These are phyloP conservation scores for Diaporthe nobilis DNA, from an alignment of 2,329 filamentous ascomycete species.

Conservation along the genomic window DNA sequence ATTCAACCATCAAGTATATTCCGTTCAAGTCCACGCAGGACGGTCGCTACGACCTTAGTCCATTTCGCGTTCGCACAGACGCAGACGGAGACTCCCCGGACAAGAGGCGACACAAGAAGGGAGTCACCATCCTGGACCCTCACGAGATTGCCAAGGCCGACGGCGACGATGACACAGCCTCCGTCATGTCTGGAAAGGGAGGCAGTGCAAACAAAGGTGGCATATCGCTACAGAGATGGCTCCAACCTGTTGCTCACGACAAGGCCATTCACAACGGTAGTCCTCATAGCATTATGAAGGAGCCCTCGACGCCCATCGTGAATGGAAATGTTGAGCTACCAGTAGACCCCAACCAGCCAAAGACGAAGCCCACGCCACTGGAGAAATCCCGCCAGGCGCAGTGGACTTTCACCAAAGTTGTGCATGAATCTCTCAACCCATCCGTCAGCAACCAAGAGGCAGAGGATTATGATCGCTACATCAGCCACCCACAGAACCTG, in stretches of 20 bases:
- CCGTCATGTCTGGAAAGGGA: slow-evolving; percentile 53
- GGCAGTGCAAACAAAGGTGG: slow-evolving; percentile 58
- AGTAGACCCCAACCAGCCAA: slow-evolving; percentile 46
- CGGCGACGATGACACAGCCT: slow-evolving; percentile 58
- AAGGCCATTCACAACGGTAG: slow-evolving; percentile 44
- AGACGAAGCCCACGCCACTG: slow-evolving; percentile 70
- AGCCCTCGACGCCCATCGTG: slow-evolving; percentile 48
- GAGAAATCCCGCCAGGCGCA: slow-evolving; percentile 88
- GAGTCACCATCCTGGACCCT: slow-evolving; percentile 78
- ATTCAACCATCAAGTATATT: slow-evolving; percentile 87
- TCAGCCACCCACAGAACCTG: slow-evolving; percentile 89
- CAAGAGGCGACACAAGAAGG: slow-evolving; percentile 76
- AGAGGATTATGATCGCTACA: slow-evolving; percentile 89
- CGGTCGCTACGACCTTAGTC: slow-evolving; percentile 85
- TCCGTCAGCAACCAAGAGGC: slow-evolving; percentile 82
- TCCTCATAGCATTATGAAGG: slow-evolving; percentile 72
- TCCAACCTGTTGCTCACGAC: slow-evolving; percentile 64
- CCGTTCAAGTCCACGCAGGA: slow-evolving; percentile 80
- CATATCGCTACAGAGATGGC: slow-evolving; percentile 73
- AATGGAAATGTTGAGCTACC: slow-evolving; percentile 43
- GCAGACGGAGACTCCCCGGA: slow-evolving; percentile 70
- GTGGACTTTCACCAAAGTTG: slow-evolving; percentile 89
- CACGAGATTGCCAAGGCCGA: slow-evolving; percentile 54
- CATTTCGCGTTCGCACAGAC: slow-evolving; percentile 80
- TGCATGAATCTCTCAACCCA: slow-evolving; percentile 88